Conservation (phyloP, 2,329 filamentous ascomycete species). For the Lachnellula occidentalis region DNA sequence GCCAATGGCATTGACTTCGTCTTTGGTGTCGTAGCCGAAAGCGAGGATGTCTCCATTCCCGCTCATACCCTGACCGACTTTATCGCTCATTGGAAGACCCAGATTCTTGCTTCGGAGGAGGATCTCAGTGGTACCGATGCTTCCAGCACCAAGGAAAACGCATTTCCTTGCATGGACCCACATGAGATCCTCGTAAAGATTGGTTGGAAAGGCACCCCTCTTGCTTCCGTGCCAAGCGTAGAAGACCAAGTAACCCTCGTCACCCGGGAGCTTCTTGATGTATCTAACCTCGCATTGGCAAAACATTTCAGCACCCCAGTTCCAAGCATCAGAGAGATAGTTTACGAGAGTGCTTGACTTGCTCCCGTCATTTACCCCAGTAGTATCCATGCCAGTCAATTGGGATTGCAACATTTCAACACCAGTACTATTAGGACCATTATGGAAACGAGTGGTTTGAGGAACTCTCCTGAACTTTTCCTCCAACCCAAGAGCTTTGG, state of each 20-base stretch:
- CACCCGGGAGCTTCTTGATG: conserved; percentile 45
- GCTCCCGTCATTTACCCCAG: conserved; percentile 62
- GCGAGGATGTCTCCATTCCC: conserved; percentile 63
- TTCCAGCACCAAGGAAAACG: conserved; percentile 61
- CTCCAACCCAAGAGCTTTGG: conserved; percentile 43
- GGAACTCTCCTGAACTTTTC: conserved; percentile 50
- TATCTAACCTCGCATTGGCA: conserved; percentile 63
- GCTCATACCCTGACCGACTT: conserved; percentile 55
- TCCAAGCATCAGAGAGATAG: conserved; percentile 65
- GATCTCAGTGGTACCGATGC: conserved; percentile 62
- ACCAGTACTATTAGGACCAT: conserved; percentile 57
- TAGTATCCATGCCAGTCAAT: conserved; percentile 56
- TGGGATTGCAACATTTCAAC: conserved; percentile 57
- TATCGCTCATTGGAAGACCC: conserved; percentile 52
- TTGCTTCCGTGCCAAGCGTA: conserved; percentile 59
- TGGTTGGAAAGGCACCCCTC: conserved; percentile 48
- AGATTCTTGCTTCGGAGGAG: conserved; percentile 54
- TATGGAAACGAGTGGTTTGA: conserved; percentile 58
- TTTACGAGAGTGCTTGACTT: conserved; percentile 63
- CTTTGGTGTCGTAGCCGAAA: conserved; percentile 59
- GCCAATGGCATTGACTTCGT: conserved; percentile 52
- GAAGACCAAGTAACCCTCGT: conserved; percentile 56
- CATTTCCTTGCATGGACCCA: conserved; percentile 62
- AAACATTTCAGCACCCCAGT: conserved; percentile 67
- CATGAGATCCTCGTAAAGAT: conserved; percentile 55